Evolutionary conservation across 495 filamentous ascomycete genomes (phyloP).

Genomic region (Friedmanniomyces simplex): DNA sequence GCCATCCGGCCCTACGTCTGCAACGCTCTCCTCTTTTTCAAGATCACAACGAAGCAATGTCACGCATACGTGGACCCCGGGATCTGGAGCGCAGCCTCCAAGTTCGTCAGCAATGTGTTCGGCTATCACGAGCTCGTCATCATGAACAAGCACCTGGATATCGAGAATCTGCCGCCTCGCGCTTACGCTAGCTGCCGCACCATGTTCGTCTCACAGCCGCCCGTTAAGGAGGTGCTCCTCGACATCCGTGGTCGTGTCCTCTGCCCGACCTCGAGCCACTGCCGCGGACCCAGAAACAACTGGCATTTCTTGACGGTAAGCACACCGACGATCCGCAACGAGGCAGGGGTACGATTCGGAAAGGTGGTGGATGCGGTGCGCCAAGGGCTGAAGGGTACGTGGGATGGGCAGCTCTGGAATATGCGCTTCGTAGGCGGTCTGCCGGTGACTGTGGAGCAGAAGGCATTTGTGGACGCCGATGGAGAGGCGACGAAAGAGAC

Average conservation of each 20-base stretch:
- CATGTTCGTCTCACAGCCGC: neutral
- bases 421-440: neutral
- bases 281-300: neutral
- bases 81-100: neutral
- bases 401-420: neutral
- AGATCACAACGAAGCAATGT: neutral
- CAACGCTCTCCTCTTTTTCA: neutral
- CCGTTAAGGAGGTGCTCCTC: neutral
- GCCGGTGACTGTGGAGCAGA: neutral
- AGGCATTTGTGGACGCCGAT: neutral
- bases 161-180: neutral
- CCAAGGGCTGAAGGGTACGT: neutral
- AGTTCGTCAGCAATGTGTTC: too few relatives aligned
- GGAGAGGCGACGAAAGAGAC: neutral
- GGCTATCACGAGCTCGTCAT: too few relatives aligned
- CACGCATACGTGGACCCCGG: neutral
- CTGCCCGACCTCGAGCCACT: neutral
- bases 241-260: neutral
- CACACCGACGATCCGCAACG: neutral
- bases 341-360: neutral
- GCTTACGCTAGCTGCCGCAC: neutral
- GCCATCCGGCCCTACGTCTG: neutral
- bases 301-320: neutral
- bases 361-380: neutral
- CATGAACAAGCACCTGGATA: neutral